Conservation (phyloP, 192 early-diverging fungal species). For the Coemansia sp. region DNA sequence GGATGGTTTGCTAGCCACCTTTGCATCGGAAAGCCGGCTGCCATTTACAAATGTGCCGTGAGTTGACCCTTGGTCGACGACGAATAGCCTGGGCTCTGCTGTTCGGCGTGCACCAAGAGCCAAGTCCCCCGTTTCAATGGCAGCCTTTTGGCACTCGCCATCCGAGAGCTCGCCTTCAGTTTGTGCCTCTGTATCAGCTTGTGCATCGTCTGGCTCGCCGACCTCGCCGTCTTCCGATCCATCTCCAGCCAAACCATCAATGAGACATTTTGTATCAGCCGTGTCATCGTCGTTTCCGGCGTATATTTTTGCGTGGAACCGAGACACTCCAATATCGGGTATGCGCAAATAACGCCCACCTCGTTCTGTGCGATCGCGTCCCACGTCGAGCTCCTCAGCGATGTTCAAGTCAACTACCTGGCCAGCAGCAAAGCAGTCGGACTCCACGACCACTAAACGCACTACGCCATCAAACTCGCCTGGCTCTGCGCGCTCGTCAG, state of each 20-base stretch:
- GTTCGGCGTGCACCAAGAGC: neutral
- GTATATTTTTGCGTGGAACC: constrained; percentile 63
- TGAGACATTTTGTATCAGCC: constrained; percentile 1
- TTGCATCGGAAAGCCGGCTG: constrained; percentile 60
- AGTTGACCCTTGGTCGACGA: constrained; percentile 68
- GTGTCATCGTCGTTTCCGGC: constrained; percentile 17
- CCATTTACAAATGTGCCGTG: constrained; percentile 76
- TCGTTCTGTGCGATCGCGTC: constrained; percentile 57
- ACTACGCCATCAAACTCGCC: constrained; percentile 17
- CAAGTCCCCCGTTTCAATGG: neutral
- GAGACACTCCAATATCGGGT: constrained; percentile 62
- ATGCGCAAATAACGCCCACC: constrained; percentile 54
- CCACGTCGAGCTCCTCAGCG: constrained; percentile 55
- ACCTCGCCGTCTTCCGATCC: constrained; percentile 43
- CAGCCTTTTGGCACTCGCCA: constrained; percentile 15
- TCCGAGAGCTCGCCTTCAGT: constrained; percentile 10
- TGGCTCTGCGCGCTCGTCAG: neutral
- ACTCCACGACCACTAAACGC: constrained; percentile 61
- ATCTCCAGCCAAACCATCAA: neutral
- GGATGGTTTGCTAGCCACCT: constrained; percentile 59
- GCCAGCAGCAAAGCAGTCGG: constrained; percentile 41
- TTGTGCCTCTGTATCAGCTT: neutral
- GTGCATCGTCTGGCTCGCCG: constrained; percentile 1
- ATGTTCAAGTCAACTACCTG: constrained; percentile 56
- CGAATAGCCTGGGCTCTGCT: constrained; percentile 29